Base-by-base conservation (phyloP, 495 filamentous ascomycete genomes). In the Lichenothelia convexa region DNA sequence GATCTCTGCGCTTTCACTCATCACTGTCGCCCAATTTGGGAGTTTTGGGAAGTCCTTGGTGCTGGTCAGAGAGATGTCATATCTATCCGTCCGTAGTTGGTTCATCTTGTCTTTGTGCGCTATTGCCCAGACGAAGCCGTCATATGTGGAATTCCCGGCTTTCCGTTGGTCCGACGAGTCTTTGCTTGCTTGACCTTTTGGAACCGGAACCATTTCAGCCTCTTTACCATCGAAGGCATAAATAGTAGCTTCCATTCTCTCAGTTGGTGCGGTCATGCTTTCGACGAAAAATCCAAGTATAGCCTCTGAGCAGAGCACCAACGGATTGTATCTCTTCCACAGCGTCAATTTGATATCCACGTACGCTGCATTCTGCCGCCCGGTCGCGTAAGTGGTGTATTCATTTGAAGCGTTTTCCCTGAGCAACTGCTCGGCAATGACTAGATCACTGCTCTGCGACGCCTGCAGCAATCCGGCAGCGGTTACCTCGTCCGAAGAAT, bases 91-190 rank as follows among this genome's bases (percentile, higher is more conserved):
- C 33, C 89, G 73, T 51, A 92, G 70, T 47, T 71, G 61, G 63
- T 78, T 81, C 87, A 97, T 94, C 53, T 67, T 56, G 49, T 82
- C 78, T 68, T 97, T 97, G 67, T 95, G 82, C 26, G 95, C 86
- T 45, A 97, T 56, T 21, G 85, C 91, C 70, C 74, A 95, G 42
- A 97, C 85, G 45, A 94, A 97, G 23, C 72, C 77, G 56, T 95
- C 91, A 48, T 77, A 93, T 13, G 61, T 56, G 43, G 78, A 85
- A 63, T 83, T 87, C 43, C 63, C 63, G 27, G 73, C 69, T 45
- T 62, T 67, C 44, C 50, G 56, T 39, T 61, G 54, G 23, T 67
- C 45, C 44, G 73, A 73, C 30, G 64, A 61, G 8, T 61, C 58
- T 4, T 49, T 18, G 31, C 45, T 22, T 44, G 40, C 22, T 46